These are phyloP conservation scores for Brettanomyces sp. DNA, from an alignment of 805 yeast species.

Conservation along the genomic window DNA sequence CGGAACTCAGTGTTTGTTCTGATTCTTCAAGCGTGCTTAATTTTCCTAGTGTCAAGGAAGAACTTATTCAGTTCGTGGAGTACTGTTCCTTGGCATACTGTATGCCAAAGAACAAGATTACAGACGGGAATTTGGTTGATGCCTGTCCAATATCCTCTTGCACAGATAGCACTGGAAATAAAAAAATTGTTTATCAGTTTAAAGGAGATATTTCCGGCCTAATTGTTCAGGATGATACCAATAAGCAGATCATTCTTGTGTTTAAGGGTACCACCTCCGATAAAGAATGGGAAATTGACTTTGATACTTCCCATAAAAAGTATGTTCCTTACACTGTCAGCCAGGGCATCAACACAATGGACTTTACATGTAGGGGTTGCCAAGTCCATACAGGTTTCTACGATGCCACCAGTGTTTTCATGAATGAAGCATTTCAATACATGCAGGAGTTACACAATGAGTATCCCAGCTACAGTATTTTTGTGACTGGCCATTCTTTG, in stretches of 20 bases:
- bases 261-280: constrained; percentile 58
- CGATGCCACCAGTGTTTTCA: constrained; percentile 33
- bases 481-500: constrained; percentile 64
- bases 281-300: constrained; percentile 56
- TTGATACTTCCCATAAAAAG: constrained; percentile 35
- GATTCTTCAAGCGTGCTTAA: too few relatives aligned
- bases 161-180: constrained; percentile 10
- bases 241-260: constrained; percentile 35
- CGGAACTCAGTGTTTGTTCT: too few relatives aligned
- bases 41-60: neutral
- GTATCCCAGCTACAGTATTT: constrained; percentile 39
- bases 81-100: constrained; percentile 29
- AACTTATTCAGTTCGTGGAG: constrained; percentile 12
- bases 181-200: constrained; percentile 31
- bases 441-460: constrained; percentile 26
- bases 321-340: constrained; percentile 33
- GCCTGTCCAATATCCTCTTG: constrained; percentile 29
- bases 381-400: constrained; percentile 59
- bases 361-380: constrained; percentile 40
- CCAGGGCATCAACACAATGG: constrained; percentile 4
- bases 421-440: constrained; percentile 26
- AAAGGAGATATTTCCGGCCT: constrained; percentile 46
- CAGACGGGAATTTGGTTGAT: constrained; percentile 17
- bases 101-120: constrained; percentile 16
- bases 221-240: constrained; percentile 38